Evolutionary conservation across 1,139 yeast genomes (phyloP).

Genomic region (Candida sp.): DNA sequence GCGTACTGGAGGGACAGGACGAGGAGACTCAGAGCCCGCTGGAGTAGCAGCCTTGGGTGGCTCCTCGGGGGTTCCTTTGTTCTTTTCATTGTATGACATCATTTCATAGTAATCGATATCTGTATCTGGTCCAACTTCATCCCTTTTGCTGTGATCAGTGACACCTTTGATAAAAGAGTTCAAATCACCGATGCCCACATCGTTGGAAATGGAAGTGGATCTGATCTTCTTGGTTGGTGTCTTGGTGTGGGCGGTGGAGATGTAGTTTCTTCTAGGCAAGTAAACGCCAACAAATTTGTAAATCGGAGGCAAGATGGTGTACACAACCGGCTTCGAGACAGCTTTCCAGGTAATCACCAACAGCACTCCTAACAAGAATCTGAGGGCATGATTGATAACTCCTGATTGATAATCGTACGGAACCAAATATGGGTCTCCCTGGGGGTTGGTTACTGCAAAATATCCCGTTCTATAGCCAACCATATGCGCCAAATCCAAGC

Average conservation of each 20-base stretch:
- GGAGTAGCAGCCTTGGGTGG: neutral
- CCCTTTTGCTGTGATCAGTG: constrained; percentile 27
- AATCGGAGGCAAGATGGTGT: constrained; percentile 51
- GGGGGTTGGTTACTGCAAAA: constrained; percentile 22
- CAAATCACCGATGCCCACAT: constrained; percentile 41
- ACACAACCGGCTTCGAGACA: constrained; percentile 64
- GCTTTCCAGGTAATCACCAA: constrained; percentile 74
- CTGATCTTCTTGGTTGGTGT: constrained; percentile 41
- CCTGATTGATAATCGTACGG: constrained; percentile 50
- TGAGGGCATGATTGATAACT: constrained; percentile 33
- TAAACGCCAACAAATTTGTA: constrained; percentile 47
- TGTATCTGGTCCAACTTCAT: constrained; percentile 41
- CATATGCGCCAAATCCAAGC: constrained; percentile 68
- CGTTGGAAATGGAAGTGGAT: constrained; percentile 43
- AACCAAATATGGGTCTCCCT: constrained; percentile 36
- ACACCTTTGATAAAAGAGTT: constrained; percentile 35
- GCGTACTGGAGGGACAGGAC: constrained; percentile 8
- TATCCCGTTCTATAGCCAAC: constrained; percentile 28
- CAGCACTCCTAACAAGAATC: constrained; percentile 61
- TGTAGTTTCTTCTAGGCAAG: constrained; percentile 44
- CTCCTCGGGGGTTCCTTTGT: constrained; percentile 9
- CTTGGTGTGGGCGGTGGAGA: constrained; percentile 42
- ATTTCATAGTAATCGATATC: constrained; percentile 50
- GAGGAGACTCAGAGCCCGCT: neutral
- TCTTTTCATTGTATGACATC: constrained; percentile 31